These are phyloP conservation scores for Oryza longistaminata DNA, from an alignment of 176 grass and related monocot species.

Conservation along the genomic window DNA sequence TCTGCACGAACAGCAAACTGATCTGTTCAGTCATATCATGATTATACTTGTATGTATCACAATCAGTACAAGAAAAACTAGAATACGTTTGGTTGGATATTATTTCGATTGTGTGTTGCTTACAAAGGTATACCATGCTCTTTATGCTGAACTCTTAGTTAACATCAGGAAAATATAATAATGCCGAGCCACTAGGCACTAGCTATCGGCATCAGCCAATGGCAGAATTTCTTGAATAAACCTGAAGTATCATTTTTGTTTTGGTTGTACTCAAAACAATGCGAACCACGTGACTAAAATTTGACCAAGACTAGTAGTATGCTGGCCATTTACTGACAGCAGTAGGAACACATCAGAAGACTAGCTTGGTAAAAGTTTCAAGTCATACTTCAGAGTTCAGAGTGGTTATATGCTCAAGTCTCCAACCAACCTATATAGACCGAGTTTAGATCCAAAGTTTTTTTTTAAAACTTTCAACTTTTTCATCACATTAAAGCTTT, in stretches of 20 bases:
- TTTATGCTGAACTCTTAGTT: background rate
- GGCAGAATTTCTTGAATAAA: background rate
- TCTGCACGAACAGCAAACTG: conserved; percentile 16
- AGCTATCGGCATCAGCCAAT: background rate
- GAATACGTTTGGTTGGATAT: background rate
- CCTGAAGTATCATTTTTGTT: background rate
- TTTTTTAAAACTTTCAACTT: too few relatives aligned
- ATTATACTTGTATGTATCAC: background rate
- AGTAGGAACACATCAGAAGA: conserved; percentile 17
- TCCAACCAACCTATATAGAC: background rate
- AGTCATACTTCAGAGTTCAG: background rate
- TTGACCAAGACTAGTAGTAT: conserved; percentile 16
- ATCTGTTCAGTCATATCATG: background rate
- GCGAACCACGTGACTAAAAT: background rate
- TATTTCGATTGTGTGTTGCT: background rate
- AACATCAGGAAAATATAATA: background rate
- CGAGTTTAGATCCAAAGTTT: too few relatives aligned
- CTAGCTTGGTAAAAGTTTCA: background rate
- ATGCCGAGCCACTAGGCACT: background rate
- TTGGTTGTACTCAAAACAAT: background rate
- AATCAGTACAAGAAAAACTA: conserved; percentile 15
- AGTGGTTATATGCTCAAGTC: background rate
- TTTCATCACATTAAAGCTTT: too few relatives aligned
- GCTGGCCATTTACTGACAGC: background rate
- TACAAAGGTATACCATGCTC: background rate